Evolutionary conservation across 805 yeast species (phyloP).

Genomic region (Ogataea saltuana): DNA sequence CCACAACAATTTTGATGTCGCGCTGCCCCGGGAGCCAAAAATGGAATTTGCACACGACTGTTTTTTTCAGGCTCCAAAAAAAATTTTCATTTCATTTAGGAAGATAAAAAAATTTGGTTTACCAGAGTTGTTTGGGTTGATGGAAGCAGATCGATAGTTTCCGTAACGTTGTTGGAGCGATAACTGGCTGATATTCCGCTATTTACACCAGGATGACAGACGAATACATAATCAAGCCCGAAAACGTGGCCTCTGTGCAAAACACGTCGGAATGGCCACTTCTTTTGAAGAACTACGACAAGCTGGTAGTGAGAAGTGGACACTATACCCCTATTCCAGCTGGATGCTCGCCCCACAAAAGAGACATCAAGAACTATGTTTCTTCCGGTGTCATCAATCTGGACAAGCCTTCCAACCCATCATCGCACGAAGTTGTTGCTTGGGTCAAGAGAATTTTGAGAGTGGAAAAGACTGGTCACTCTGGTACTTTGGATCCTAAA

Average conservation of each 20-base stretch:
- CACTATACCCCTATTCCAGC: conserved; percentile 97
- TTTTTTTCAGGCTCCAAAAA: not conserved
- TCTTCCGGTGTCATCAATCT: conserved; percentile 95
- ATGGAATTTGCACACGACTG: conserved; percentile 3
- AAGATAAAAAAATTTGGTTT: conserved; percentile 3
- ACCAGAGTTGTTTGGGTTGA: not conserved
- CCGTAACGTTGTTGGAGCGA: conserved; percentile 4
- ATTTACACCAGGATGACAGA: conserved; percentile 38
- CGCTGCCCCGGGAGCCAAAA: not conserved
- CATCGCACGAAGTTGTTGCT: conserved; percentile 98
- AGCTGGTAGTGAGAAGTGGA: conserved; percentile 90
- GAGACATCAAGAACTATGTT: conserved; percentile 88
- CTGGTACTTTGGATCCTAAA: conserved; percentile 95
- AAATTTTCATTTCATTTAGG: not conserved
- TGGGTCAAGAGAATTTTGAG: conserved; percentile 97
- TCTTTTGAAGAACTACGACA: conserved; percentile 89
- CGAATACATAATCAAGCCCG: conserved; percentile 81
- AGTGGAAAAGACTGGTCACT: conserved; percentile 97
- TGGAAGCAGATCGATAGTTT: not conserved
- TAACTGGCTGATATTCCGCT: not conserved
- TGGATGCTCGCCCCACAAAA: conserved; percentile 91
- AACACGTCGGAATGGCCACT: conserved; percentile 97
- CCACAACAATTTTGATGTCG: conserved; percentile 7
- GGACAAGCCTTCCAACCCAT: conserved; percentile 97
- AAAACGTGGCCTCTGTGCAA: conserved; percentile 69